Evolutionary conservation across 2,329 filamentous ascomycete genomes (phyloP).

Genomic region (Rutstroemia sydowiana): DNA sequence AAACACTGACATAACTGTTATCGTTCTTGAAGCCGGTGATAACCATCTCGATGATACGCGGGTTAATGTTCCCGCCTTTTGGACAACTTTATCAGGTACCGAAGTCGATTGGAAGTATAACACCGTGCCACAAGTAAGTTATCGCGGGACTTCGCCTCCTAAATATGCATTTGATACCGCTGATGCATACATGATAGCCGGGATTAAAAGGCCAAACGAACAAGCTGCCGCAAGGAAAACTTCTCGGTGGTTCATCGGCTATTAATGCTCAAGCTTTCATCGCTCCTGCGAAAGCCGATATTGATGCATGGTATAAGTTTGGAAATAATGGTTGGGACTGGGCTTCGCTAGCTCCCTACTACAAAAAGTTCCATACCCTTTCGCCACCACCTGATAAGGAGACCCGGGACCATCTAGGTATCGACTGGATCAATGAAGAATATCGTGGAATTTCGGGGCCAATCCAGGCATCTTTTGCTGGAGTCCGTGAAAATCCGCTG

Average conservation of each 20-base stretch:
- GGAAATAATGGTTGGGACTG: constrained; percentile 37
- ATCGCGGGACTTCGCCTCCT: not conserved
- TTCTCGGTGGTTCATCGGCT: constrained; percentile 32
- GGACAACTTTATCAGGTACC: constrained; percentile 19
- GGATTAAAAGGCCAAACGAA: constrained; percentile 6
- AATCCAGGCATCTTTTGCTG: constrained; percentile 3
- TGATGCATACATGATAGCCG: constrained; percentile 1
- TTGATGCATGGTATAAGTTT: constrained; percentile 35
- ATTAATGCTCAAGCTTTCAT: constrained; percentile 27
- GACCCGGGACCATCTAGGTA: not conserved
- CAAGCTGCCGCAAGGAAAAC: constrained; percentile 25
- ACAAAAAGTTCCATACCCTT: constrained; percentile 6
- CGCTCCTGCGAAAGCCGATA: constrained; percentile 18
- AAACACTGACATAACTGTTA: constrained; percentile 31
- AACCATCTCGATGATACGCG: constrained; percentile 30
- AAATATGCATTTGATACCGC: not conserved
- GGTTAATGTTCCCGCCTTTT: constrained; percentile 27
- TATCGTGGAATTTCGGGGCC: not conserved
- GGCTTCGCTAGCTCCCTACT: constrained; percentile 15
- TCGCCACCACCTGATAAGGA: not conserved
- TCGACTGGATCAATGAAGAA: constrained; percentile 5
- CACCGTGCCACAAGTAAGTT: constrained; percentile 31
- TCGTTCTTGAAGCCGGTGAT: constrained; percentile 35
- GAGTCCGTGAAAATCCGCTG: not conserved
- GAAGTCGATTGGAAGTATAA: constrained; percentile 36